Evolutionary conservation across 768 basidiomycete genomes (phyloP).

Genomic region (Pleurotus eryngii): DNA sequence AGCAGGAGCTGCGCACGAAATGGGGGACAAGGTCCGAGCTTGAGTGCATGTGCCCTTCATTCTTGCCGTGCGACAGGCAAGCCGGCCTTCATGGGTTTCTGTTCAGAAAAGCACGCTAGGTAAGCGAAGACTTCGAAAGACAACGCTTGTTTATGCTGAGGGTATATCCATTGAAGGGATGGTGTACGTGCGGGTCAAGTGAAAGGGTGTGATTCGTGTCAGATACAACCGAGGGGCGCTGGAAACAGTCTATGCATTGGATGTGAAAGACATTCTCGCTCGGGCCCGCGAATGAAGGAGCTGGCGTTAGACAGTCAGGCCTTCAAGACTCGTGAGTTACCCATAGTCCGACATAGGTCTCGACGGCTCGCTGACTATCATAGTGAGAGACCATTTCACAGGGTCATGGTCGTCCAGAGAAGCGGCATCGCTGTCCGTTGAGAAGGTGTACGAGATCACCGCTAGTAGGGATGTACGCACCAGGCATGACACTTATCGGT

Average conservation of each 20-base stretch:
- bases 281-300: conserved; percentile 45
- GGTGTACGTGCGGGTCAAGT: conserved; percentile 48
- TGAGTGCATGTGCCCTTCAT: conserved; percentile 42
- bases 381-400: conserved; percentile 40
- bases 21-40: conserved; percentile 30
- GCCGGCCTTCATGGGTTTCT: conserved; percentile 49
- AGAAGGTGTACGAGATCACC: conserved; percentile 55
- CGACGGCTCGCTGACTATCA: conserved; percentile 10
- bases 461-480: conserved; percentile 38
- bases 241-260: conserved; percentile 42
- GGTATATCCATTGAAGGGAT: conserved; percentile 31
- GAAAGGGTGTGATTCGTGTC: conserved; percentile 49
- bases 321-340: conserved; percentile 49
- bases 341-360: conserved; percentile 9
- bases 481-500: conserved; percentile 50
- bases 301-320: conserved; percentile 40
- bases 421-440: conserved; percentile 36
- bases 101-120: conserved; percentile 59
- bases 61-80: conserved; percentile 52
- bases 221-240: conserved; percentile 39
- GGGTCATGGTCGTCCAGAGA: conserved; percentile 17
- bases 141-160: background rate
- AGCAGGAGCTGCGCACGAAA: conserved; percentile 58
- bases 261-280: conserved; percentile 44
- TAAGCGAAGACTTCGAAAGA: conserved; percentile 21